phyloP scores from a whole-genome alignment of 2,329 filamentous ascomycete species.

The Cytospora schulzeri region DNA sequence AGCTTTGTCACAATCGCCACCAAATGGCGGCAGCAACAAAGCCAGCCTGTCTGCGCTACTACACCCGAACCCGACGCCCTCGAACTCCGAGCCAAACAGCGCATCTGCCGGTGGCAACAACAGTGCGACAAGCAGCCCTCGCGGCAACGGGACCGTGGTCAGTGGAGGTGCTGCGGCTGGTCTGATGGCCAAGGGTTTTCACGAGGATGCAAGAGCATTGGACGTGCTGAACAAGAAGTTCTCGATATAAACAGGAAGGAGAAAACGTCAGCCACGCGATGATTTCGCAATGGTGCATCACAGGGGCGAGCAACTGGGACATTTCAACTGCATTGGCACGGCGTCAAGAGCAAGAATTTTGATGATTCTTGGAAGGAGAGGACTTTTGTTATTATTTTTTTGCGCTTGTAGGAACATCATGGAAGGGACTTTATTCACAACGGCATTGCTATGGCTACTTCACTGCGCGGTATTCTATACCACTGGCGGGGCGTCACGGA shows the following conservation, averaged over 20 bases:
- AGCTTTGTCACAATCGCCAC: slow-evolving; percentile 52
- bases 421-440: background rate
- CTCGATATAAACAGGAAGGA: slow-evolving; percentile 29
- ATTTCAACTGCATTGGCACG: slow-evolving; percentile 15
- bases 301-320: background rate
- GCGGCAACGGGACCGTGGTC: slow-evolving; percentile 29
- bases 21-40: slow-evolving; percentile 43
- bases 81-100: slow-evolving; percentile 49
- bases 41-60: slow-evolving; percentile 52
- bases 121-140: slow-evolving; percentile 53
- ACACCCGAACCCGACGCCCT: slow-evolving; percentile 55
- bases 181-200: slow-evolving; percentile 25
- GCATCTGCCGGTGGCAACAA: slow-evolving; percentile 45
- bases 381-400: background rate
- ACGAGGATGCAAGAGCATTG: slow-evolving; percentile 34
- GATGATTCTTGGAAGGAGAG: background rate
- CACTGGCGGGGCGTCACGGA: slow-evolving; percentile 1
- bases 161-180: slow-evolving; percentile 6
- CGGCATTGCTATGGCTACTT: background rate
- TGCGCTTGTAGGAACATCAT: background rate
- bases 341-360: slow-evolving; percentile 15
- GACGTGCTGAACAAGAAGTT: slow-evolving; percentile 36
- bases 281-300: slow-evolving; percentile 2
- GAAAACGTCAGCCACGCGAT: background rate
- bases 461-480: background rate